phyloP scores from a whole-genome alignment of 1,139 yeast species.

The Zhuliangozyma parablackwelliae region DNA sequence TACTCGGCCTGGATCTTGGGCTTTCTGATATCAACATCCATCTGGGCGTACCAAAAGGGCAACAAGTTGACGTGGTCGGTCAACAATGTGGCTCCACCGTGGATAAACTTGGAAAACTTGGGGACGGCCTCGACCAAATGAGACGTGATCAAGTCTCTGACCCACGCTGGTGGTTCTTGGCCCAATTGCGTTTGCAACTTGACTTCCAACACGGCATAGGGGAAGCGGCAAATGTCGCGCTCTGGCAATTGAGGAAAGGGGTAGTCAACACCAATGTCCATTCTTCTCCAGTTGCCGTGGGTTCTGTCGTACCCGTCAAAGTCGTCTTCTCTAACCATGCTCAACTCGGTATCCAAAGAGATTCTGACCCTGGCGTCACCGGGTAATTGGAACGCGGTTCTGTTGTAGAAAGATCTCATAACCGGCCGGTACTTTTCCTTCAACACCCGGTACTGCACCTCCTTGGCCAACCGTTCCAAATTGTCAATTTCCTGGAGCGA shows the following conservation, averaged over 20 bases:
- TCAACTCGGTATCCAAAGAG: slow-evolving; percentile 89
- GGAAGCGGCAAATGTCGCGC: slow-evolving; percentile 84
- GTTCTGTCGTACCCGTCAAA: slow-evolving; percentile 92
- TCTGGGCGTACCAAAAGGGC: slow-evolving; percentile 98
- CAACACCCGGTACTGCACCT: slow-evolving; percentile 83
- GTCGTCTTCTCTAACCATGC: slow-evolving; percentile 95
- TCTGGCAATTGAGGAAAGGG: slow-evolving; percentile 86
- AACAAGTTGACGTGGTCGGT: slow-evolving; percentile 78
- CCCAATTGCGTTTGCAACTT: slow-evolving; percentile 96
- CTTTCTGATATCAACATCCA: slow-evolving; percentile 91
- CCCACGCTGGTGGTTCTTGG: slow-evolving; percentile 98
- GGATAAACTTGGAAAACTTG: slow-evolving; percentile 93
- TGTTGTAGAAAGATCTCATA: slow-evolving; percentile 90
- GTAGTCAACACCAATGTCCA: slow-evolving; percentile 96
- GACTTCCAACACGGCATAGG: slow-evolving; percentile 95
- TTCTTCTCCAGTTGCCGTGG: slow-evolving; percentile 92
- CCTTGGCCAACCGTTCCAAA: slow-evolving; percentile 86
- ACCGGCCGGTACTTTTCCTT: slow-evolving; percentile 88
- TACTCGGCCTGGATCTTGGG: slow-evolving; percentile 66
- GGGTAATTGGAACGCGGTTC: slow-evolving; percentile 98
- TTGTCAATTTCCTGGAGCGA: slow-evolving; percentile 82
- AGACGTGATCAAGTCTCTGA: slow-evolving; percentile 81
- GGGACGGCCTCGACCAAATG: slow-evolving; percentile 98
- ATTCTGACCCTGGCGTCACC: slow-evolving; percentile 99
- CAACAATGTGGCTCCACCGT: slow-evolving; percentile 85